Conservation (phyloP, 805 yeast species). For the Teunomyces lycoperdinae region DNA sequence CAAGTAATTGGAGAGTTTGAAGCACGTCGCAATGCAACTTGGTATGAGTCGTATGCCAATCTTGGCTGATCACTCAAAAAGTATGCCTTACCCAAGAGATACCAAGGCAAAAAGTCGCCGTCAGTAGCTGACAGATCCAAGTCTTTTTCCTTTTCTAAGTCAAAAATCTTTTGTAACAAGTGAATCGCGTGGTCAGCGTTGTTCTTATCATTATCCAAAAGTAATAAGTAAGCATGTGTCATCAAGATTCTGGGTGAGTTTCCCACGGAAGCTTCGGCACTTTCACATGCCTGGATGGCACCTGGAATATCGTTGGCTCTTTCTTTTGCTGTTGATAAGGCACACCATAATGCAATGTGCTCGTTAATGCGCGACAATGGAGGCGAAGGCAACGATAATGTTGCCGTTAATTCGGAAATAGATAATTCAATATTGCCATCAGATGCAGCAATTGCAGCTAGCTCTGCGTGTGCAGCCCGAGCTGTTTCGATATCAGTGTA, state of each 20-base stretch:
- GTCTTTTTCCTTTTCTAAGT: constrained; percentile 18
- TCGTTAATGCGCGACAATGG: constrained; percentile 44
- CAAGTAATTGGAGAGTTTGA: constrained; percentile 58
- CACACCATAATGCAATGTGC: constrained; percentile 52
- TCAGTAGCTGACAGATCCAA: constrained; percentile 13
- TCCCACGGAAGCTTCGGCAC: constrained; percentile 46
- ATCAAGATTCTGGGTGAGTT: constrained; percentile 42
- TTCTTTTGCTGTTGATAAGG: constrained; percentile 50
- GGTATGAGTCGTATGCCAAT: constrained; percentile 54
- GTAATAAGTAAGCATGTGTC: constrained; percentile 48
- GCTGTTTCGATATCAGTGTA: constrained; percentile 44
- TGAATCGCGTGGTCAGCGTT: constrained; percentile 36
- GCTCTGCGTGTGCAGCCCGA: constrained; percentile 51
- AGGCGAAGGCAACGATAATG: constrained; percentile 50
- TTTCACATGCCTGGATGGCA: constrained; percentile 49
- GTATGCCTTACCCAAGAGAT: constrained; percentile 52
- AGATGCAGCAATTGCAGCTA: constrained; percentile 53
- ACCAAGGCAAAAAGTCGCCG: constrained; percentile 60
- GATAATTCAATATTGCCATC: constrained; percentile 50
- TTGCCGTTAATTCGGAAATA: constrained; percentile 48
- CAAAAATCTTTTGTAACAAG: constrained; percentile 32
- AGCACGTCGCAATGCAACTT: constrained; percentile 52
- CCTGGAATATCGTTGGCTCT: constrained; percentile 48
- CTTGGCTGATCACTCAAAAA: constrained; percentile 45
- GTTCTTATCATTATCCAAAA: constrained; percentile 24